Evolutionary conservation across 768 basidiomycete genomes (phyloP).

Genomic region (Pleurotus djamor): DNA sequence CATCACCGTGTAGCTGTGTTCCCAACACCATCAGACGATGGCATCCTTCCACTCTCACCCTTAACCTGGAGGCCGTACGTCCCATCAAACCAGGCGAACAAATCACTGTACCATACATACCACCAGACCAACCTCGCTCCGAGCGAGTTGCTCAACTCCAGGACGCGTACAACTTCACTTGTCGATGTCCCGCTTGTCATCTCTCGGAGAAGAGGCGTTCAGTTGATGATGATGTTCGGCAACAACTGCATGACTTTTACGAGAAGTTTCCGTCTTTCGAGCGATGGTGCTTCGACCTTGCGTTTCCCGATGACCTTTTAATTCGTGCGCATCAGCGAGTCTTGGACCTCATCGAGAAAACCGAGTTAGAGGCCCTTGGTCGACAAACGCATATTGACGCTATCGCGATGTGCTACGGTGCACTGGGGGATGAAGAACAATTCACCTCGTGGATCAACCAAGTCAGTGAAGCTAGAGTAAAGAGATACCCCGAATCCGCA

Average conservation of each 20-base stretch:
- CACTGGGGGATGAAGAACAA: slow-evolving; percentile 29
- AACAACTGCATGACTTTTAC: slow-evolving; percentile 24
- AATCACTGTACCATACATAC: slow-evolving; percentile 34
- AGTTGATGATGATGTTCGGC: slow-evolving; percentile 25
- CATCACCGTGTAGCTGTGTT: slow-evolving; percentile 24
- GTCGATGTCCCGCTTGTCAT: slow-evolving; percentile 25
- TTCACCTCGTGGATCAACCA: slow-evolving; percentile 30
- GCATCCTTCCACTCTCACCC: slow-evolving; percentile 27
- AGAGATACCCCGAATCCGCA: neutral
- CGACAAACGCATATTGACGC: slow-evolving; percentile 29
- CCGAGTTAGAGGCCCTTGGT: slow-evolving; percentile 25
- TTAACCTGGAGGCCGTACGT: slow-evolving; percentile 29
- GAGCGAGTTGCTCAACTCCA: slow-evolving; percentile 19
- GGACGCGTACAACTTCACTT: slow-evolving; percentile 26
- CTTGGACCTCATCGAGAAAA: slow-evolving; percentile 25
- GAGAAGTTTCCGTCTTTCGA: slow-evolving; percentile 24
- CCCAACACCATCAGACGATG: slow-evolving; percentile 39
- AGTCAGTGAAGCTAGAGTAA: slow-evolving; percentile 11
- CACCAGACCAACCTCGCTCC: slow-evolving; percentile 17
- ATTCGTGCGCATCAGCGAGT: slow-evolving; percentile 28
- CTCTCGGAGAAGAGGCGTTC: slow-evolving; percentile 11
- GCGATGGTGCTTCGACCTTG: slow-evolving; percentile 27
- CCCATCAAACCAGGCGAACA: slow-evolving; percentile 30
- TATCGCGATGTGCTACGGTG: slow-evolving; percentile 40
- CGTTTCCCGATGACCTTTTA: slow-evolving; percentile 22